These are phyloP conservation scores for Vaccinium vitisidaea DNA, from an alignment of 148 eudicot genomes.

Conservation along the genomic window DNA sequence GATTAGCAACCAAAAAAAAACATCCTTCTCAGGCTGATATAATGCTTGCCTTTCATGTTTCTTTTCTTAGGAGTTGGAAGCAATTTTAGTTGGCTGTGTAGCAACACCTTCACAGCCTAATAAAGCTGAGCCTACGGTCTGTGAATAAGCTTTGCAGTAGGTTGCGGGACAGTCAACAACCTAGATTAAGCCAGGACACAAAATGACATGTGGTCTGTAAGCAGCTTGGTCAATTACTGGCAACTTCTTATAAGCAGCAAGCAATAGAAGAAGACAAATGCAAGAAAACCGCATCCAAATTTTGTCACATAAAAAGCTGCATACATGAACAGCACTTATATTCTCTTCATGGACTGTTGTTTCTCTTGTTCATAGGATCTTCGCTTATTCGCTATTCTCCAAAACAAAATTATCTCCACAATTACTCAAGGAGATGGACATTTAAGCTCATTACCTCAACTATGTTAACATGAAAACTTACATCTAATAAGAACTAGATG, in stretches of 20 bases:
- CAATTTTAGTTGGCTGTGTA: not conserved
- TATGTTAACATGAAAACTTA: not conserved
- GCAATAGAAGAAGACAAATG: not conserved
- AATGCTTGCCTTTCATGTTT: not conserved
- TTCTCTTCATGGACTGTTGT: not conserved
- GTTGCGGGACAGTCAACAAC: not conserved
- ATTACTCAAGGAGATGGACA: not conserved
- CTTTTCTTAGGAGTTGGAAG: not conserved
- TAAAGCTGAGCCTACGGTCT: not conserved
- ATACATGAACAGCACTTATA: not conserved
- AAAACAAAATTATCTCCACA: not conserved
- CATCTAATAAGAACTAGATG: not conserved
- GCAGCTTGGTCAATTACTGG: not conserved
- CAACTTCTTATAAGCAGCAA: not conserved
- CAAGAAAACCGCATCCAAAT: not conserved
- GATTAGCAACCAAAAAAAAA: too few relatives aligned
- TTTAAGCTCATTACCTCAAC: not conserved
- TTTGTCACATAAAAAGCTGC: not conserved
- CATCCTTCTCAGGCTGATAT: constrained; percentile 2
- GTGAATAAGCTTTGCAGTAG: not conserved
- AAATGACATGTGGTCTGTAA: not conserved
- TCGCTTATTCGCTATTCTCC: not conserved
- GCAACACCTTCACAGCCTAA: not conserved
- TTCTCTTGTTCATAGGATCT: not conserved
- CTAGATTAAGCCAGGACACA: not conserved